Conservation (phyloP, 2,329 filamentous ascomycete species). For the Alternaria alternata region DNA sequence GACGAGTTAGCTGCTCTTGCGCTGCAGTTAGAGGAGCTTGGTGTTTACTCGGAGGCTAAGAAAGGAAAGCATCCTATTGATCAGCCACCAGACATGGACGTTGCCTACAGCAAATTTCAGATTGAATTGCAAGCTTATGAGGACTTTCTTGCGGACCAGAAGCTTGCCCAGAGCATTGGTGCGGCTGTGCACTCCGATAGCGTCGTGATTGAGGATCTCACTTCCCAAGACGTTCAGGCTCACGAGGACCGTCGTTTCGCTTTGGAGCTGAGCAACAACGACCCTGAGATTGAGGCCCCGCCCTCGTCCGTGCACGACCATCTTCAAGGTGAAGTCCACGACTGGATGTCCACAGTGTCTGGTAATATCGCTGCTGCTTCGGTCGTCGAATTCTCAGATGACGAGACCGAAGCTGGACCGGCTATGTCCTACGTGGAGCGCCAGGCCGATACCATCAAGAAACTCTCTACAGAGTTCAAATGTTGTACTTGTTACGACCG, state of each 20-base stretch:
- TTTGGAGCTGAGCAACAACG: slow-evolving; percentile 19
- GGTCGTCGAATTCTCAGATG: slow-evolving; percentile 17
- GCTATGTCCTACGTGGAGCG: slow-evolving; percentile 22
- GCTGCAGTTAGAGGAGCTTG: slow-evolving; percentile 38
- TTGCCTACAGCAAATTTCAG: slow-evolving; percentile 28
- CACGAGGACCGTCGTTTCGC: slow-evolving; percentile 26
- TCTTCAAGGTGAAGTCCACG: neutral
- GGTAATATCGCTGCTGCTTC: slow-evolving; percentile 8
- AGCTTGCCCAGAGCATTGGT: slow-evolving; percentile 35
- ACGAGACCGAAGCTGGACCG: slow-evolving; percentile 25
- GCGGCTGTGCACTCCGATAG: slow-evolving; percentile 33
- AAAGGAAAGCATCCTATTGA: slow-evolving; percentile 34
- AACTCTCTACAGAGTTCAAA: slow-evolving; percentile 16
- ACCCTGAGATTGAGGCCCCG: slow-evolving; percentile 24
- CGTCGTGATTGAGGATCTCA: slow-evolving; percentile 19
- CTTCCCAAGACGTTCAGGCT: slow-evolving; percentile 19
- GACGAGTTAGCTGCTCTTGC: slow-evolving; percentile 36
- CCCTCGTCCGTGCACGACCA: neutral
- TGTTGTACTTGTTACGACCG: slow-evolving; percentile 22
- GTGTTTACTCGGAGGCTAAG: neutral
- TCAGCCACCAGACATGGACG: slow-evolving; percentile 23
- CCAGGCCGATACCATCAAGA: slow-evolving; percentile 21
- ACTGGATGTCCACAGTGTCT: slow-evolving; percentile 10
- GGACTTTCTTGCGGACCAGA: slow-evolving; percentile 25
- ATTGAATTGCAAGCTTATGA: slow-evolving; percentile 23